A percentile compares a stretch with the other conserved stretches of the same genome.
Evolutionary conservation across 768 basidiomycete species (phyloP).

Genomic region (Leucocoprinus sp.): DNA sequence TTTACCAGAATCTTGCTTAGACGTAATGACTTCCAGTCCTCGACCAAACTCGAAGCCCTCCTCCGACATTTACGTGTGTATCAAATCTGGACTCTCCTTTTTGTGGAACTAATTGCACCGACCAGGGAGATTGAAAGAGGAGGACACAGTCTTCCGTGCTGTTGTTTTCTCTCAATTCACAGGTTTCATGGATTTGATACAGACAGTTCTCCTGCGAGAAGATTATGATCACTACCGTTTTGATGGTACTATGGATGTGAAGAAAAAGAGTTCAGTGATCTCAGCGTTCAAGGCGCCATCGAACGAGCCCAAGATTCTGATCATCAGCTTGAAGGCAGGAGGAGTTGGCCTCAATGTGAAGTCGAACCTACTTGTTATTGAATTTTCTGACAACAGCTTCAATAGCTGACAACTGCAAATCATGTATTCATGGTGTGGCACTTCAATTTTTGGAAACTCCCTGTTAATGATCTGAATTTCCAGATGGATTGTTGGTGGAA

Average conservation of each 20-base stretch:
- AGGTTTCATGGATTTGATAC: constrained; percentile 77
- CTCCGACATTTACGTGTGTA: constrained; percentile 58
- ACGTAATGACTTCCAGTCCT: constrained; percentile 80
- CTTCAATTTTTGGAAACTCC: background rate
- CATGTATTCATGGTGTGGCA: constrained; percentile 74
- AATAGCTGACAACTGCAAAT: constrained; percentile 68
- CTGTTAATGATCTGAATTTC: constrained; percentile 6
- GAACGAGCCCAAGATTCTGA: constrained; percentile 64
- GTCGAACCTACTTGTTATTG: constrained; percentile 15
- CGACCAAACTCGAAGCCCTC: constrained; percentile 86
- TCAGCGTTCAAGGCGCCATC: constrained; percentile 67
- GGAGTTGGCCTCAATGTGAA: constrained; percentile 82
- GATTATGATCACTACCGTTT: constrained; percentile 66
- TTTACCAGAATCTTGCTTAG: constrained; percentile 46
- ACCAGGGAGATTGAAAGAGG: constrained; percentile 50
- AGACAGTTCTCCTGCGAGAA: constrained; percentile 62
- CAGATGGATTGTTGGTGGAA: constrained; percentile 97
- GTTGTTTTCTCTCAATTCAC: constrained; percentile 92
- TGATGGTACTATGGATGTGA: constrained; percentile 89
- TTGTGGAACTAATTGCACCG: background rate
- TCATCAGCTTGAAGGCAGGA: constrained; percentile 82
- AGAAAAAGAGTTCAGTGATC: constrained; percentile 68
- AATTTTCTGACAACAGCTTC: constrained; percentile 6
- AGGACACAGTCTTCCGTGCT: constrained; percentile 73
- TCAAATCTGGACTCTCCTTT: background rate